Percentiles rank a stretch among this genome's conserved stretches.
These are phyloP conservation scores for Quercus berberidifolia DNA, from an alignment of 306 rosid genomes.

Conservation along the genomic window DNA sequence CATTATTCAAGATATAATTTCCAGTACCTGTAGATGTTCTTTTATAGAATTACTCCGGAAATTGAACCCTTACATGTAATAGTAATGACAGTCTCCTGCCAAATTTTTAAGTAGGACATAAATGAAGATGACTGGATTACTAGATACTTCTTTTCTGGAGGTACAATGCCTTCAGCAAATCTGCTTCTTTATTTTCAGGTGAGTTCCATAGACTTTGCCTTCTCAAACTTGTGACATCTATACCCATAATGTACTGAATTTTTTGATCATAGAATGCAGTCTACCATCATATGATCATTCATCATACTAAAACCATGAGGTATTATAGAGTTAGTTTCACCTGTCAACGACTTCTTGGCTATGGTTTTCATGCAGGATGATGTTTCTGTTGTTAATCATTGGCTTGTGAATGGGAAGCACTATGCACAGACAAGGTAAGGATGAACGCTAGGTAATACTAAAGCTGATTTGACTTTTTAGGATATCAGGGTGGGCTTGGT, in stretches of 20 bases:
- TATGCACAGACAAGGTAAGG: conserved; percentile 81
- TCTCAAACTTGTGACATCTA: neutral
- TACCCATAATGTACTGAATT: neutral
- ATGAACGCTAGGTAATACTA: neutral
- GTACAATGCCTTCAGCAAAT: conserved; percentile 95
- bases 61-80: neutral
- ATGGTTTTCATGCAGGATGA: conserved; percentile 53
- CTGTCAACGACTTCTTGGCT: conserved; percentile 1
- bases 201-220: conserved; percentile 14
- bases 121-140: conserved; percentile 94
- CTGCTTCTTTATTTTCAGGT: conserved; percentile 91
- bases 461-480: neutral
- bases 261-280: neutral
- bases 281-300: neutral
- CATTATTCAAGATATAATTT: conserved; percentile 2
- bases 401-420: conserved; percentile 90
- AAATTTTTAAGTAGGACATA: conserved; percentile 47
- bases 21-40: no score
- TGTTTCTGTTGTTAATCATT: conserved; percentile 69
- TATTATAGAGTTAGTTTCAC: neutral
- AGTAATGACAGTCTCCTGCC: neutral
- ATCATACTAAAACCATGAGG: neutral
- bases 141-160: conserved; percentile 81
- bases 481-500: neutral
- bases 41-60: neutral